Percentiles rank a stretch among this genome's conserved stretches.
Conservation (phyloP, 768 basidiomycete genomes). For the Cubamyces sp. region DNA sequence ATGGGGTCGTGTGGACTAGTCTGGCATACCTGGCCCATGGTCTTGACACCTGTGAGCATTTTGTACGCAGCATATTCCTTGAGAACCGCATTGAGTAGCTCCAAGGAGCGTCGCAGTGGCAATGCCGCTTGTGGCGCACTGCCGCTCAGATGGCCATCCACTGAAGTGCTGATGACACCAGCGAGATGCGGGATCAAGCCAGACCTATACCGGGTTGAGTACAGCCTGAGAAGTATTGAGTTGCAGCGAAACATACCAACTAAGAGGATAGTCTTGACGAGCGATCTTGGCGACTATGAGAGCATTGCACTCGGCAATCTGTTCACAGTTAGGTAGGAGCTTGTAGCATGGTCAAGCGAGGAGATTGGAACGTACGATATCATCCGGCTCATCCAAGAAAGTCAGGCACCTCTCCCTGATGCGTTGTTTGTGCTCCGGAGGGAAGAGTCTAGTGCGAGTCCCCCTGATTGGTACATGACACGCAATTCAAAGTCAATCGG, state of each 20-base stretch:
- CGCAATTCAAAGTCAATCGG: not conserved
- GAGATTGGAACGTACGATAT: conserved; percentile 53
- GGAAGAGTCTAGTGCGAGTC: conserved; percentile 55
- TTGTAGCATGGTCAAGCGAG: conserved; percentile 1
- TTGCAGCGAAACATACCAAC: conserved; percentile 55
- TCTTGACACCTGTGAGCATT: conserved; percentile 67
- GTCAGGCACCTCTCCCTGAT: conserved; percentile 67
- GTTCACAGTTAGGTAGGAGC: conserved; percentile 19
- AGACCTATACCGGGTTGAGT: conserved; percentile 49
- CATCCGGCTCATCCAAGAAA: conserved; percentile 79
- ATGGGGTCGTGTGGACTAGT: not conserved
- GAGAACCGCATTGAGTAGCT: conserved; percentile 64
- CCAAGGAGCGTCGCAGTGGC: conserved; percentile 60
- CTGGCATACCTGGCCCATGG: conserved; percentile 60
- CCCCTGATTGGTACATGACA: conserved; percentile 5
- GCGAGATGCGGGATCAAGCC: conserved; percentile 59
- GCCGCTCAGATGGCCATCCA: conserved; percentile 53
- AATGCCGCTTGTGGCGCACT: conserved; percentile 44
- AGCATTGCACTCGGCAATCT: conserved; percentile 84
- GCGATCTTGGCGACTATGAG: conserved; percentile 77
- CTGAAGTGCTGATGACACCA: conserved; percentile 53
- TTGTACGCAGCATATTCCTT: conserved; percentile 75
- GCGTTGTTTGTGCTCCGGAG: conserved; percentile 64
- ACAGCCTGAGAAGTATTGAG: not conserved
- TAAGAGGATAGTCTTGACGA: conserved; percentile 71